Conservation (phyloP, 345 rosid species). For the Balakata baccata region DNA sequence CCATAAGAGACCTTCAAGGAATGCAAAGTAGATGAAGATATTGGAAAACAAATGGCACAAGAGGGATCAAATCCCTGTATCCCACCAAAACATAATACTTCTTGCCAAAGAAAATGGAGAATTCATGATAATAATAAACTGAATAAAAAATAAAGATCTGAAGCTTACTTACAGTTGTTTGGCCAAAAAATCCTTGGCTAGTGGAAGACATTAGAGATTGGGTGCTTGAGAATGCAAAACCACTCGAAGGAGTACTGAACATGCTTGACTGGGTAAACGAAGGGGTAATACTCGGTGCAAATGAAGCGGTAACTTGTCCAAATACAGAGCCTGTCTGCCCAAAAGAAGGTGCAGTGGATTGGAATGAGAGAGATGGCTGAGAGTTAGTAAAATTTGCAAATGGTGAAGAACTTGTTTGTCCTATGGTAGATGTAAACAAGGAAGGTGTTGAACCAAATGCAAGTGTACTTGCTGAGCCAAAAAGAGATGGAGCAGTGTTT, state of each 20-base stretch:
- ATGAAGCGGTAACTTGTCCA: slow-evolving; percentile 46
- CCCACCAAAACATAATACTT: not conserved
- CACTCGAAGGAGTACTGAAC: slow-evolving; percentile 54
- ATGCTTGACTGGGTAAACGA: slow-evolving; percentile 51
- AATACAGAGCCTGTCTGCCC: slow-evolving; percentile 63
- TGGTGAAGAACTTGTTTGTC: slow-evolving; percentile 41
- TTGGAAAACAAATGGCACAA: not conserved
- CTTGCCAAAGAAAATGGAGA: not conserved
- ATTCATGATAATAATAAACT: slow-evolving; percentile 7
- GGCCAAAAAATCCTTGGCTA: slow-evolving; percentile 44
- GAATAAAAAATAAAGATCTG: not conserved
- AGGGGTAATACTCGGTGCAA: slow-evolving; percentile 36
- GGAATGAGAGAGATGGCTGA: slow-evolving; percentile 60
- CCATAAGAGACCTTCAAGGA: not conserved
- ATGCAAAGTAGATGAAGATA: not conserved
- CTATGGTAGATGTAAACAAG: slow-evolving; percentile 41
- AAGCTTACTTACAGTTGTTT: slow-evolving; percentile 47
- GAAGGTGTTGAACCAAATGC: slow-evolving; percentile 62
- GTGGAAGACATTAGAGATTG: slow-evolving; percentile 43
- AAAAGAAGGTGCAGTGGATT: slow-evolving; percentile 38
- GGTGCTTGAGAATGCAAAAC: slow-evolving; percentile 52
- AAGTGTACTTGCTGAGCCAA: slow-evolving; percentile 49
- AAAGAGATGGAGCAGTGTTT: slow-evolving; percentile 41
- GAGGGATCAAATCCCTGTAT: not conserved
- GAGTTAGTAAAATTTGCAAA: slow-evolving; percentile 46